Base-by-base conservation (phyloP, 306 rosid species). In the Begonia fuchsioides region DNA sequence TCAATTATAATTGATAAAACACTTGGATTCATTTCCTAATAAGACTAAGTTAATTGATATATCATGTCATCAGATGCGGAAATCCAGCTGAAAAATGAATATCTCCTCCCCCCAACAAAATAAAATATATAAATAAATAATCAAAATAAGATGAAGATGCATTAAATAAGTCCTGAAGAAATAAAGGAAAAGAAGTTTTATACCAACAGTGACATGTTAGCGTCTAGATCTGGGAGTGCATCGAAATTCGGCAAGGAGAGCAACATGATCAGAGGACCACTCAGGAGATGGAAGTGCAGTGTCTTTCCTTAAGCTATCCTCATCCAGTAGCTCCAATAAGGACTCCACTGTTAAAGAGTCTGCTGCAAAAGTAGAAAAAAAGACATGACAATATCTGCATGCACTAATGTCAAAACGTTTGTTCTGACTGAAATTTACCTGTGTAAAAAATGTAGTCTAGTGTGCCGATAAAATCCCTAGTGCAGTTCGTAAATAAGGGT, bases 241-340 rank as follows among this genome's bases (percentile, higher is more conserved):
- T 52, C 86, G 98, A 39, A 90, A 85, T 67, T 79, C 95, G 2
- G 93, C 98, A 58, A 90, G 76, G 56, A 90, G 92, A 46, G 98
- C 98, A 56, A 82, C 79, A 62, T 90, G 98, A 82, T 90, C 94
- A 8, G 98, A 90, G 68, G 98, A 85, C 98, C 98, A 90, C 71
- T 80, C 93, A 32, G 95, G 98, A 44, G 98, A 90, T 68, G 98
- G 98, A 73, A 90, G 95, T 15, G 95, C 98, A 16, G 98, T 85
- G 71, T 85, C 94, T 72, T 85, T 90, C 79, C 94, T 81, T 76
- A 90, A 79, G 68, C 87, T 79, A 58, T 82, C 94, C 77, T 85
- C 98, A 39, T 90, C 98, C 76, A 90, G 63, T 70, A 90, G 82
- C 79, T 90, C 98, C 80, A 90, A 67, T 32, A 90, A 76, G 50